Evolutionary conservation across 352 stramenopile genomes (phyloP).

Genomic region (Pythium dissotocum): DNA sequence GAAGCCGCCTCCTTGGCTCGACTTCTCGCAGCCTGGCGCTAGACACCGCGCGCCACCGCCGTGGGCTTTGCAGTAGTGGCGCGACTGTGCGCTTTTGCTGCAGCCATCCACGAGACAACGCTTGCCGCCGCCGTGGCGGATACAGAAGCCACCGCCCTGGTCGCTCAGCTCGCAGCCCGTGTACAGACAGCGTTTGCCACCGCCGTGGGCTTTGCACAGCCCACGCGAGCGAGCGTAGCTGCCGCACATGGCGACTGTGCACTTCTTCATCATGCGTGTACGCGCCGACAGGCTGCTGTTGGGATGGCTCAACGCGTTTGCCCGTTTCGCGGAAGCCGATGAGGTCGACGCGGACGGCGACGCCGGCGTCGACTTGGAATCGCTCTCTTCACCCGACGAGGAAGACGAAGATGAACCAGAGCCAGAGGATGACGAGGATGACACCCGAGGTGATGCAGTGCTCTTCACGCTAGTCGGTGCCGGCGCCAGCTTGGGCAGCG

Average conservation of each 20-base stretch:
- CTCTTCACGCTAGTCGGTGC: neutral
- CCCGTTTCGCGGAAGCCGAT: neutral
- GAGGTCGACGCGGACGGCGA: constrained; percentile 1
- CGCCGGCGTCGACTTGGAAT: neutral
- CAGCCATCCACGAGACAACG: constrained; percentile 51
- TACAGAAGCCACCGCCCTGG: constrained; percentile 64
- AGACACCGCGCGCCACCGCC: constrained; percentile 45
- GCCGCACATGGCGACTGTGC: constrained; percentile 20
- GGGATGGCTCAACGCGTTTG: neutral
- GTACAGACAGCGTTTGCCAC: constrained; percentile 49
- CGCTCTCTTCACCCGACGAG: neutral
- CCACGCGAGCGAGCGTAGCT: constrained; percentile 27
- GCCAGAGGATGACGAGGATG: neutral
- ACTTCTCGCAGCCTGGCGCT: constrained; percentile 43
- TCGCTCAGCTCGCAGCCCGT: constrained; percentile 27
- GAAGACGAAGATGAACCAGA: neutral
- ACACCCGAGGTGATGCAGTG: neutral
- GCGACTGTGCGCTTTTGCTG: constrained; percentile 54
- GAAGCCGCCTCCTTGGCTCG: constrained; percentile 46
- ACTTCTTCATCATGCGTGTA: constrained; percentile 25
- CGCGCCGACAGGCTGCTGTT: neutral
- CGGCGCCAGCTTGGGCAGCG: neutral
- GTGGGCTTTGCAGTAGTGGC: constrained; percentile 57
- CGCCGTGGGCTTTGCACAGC: constrained; percentile 41
- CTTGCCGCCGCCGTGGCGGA: constrained; percentile 80